Evolutionary conservation across 257 asterid genomes (phyloP), one percentile per base, ranked within the genome.

Genomic region (Capsicum rhomboideum): DNA sequence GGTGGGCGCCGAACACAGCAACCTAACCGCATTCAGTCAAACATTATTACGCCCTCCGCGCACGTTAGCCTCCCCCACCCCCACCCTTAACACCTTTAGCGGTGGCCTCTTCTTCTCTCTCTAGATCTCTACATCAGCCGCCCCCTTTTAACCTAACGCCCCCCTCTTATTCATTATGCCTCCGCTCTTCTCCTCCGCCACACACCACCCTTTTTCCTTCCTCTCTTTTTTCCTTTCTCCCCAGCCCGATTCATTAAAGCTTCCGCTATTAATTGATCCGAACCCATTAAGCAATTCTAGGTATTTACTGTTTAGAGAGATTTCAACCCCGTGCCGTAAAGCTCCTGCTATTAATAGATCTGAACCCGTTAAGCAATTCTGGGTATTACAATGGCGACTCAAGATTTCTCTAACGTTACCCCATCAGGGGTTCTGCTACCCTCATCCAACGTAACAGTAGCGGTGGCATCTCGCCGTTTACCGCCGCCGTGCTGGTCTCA

Each of bases 401-500:
- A 84, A 46, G 86, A 88, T 12, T 78, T 44, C 6, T 71, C 59
- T 2, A 84, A 85, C 71, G 87, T 92, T 34, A 80, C 93, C n/a
- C 87, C 87, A 6, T 49, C 86, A 8, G 86, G 82, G 11, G 87
- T 90, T 82, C 88, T 88, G 17, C 88, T 88, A 17, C 90, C 96
- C 23, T 67, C 92, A 3, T 4, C 58, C 56, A 55, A 83, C 58
- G 90, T 95, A 28, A 83, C 92, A 68, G 79, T 85, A 23, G 89
- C 89, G 52, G 84, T 88, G 10, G 67, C 93, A 5, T 91, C 98
- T 17, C 97, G 97, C 80, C 97, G 99, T 56, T 89, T 96, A 1
- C 99, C 99, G 0, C 99, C 99, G 59, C 99, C 99, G 50, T 96
- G 99, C 83, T 96, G 99, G 99, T 94, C 99, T 28, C 94, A 93